These are phyloP conservation scores for Monilinia vaccinii-corymbosi DNA, from an alignment of 2,329 filamentous ascomycete genomes.

Conservation along the genomic window DNA sequence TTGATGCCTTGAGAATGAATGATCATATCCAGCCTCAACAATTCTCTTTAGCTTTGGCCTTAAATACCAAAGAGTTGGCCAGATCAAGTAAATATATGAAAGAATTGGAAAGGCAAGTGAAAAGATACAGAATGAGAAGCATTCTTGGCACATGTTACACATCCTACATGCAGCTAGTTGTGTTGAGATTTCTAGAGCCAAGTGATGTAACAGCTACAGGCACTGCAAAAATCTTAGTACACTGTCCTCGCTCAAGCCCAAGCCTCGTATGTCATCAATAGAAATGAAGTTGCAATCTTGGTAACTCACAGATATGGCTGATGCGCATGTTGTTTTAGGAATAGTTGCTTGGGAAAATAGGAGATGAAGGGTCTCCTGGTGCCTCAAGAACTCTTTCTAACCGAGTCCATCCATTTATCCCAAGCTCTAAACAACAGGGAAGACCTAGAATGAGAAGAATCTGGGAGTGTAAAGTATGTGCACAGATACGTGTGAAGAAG, in stretches of 20 bases:
- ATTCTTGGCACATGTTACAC: neutral
- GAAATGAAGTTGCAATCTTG: constrained; percentile 5
- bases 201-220: neutral
- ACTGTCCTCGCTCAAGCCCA: neutral
- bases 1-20: neutral
- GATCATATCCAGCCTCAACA: neutral
- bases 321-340: neutral
- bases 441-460: neutral
- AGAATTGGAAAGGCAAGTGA: neutral
- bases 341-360: neutral
- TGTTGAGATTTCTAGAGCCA: neutral
- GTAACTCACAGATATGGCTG: neutral
- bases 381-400: neutral
- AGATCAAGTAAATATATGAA: neutral
- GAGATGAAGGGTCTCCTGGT: neutral
- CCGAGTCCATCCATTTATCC: neutral
- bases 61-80: neutral
- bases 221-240: neutral
- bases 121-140: neutral
- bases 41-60: neutral
- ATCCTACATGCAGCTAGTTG: neutral
- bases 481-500: neutral
- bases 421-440: neutral
- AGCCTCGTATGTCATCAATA: constrained; percentile 2
- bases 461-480: constrained; percentile 4